A percentile compares a stretch with the other conserved stretches of the same genome.
Evolutionary conservation across 2,329 filamentous ascomycete genomes (phyloP).

Genomic region (Paraconiothyrium sp.): DNA sequence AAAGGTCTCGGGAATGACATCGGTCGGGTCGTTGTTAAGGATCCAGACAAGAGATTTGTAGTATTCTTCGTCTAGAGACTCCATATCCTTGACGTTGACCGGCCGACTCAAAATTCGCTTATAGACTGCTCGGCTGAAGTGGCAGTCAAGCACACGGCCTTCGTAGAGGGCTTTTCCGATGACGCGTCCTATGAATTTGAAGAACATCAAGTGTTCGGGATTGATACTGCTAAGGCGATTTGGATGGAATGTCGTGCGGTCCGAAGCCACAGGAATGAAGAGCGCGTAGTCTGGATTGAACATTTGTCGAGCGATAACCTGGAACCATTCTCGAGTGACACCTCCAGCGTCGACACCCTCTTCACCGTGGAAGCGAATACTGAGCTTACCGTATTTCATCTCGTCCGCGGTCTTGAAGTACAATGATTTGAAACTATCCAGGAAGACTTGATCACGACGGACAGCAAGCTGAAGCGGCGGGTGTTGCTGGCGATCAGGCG

Average conservation of each 20-base stretch:
- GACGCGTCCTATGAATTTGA: conserved; percentile 98
- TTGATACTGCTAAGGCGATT: conserved; percentile 95
- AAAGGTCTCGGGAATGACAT: conserved; percentile 96
- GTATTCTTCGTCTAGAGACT: conserved; percentile 97
- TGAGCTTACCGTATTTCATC: conserved; percentile 99
- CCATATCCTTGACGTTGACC: conserved; percentile 99
- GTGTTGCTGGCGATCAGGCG: conserved; percentile 72
- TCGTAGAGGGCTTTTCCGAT: conserved; percentile 99
- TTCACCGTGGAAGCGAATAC: conserved; percentile 95
- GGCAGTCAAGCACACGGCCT: conserved; percentile 93
- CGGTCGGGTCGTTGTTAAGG: conserved; percentile 97
- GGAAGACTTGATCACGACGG: conserved; percentile 93
- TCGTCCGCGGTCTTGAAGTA: conserved; percentile 97
- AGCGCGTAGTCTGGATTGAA: conserved; percentile 98
- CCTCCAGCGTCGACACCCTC: conserved; percentile 98
- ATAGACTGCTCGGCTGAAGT: conserved; percentile 98
- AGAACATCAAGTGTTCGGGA: conserved; percentile 94
- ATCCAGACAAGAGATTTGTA: conserved; percentile 99
- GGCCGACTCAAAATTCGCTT: conserved; percentile 95
- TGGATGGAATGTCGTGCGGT: conserved; percentile 98
- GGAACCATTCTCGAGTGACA: conserved; percentile 99
- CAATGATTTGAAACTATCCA: conserved; percentile 97
- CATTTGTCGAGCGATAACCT: conserved; percentile 96
- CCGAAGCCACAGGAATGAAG: conserved; percentile 95
- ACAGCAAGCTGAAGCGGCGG: conserved; percentile 86